These are phyloP conservation scores for Termitomyces sp. DNA, from an alignment of 768 basidiomycete genomes.

Conservation along the genomic window DNA sequence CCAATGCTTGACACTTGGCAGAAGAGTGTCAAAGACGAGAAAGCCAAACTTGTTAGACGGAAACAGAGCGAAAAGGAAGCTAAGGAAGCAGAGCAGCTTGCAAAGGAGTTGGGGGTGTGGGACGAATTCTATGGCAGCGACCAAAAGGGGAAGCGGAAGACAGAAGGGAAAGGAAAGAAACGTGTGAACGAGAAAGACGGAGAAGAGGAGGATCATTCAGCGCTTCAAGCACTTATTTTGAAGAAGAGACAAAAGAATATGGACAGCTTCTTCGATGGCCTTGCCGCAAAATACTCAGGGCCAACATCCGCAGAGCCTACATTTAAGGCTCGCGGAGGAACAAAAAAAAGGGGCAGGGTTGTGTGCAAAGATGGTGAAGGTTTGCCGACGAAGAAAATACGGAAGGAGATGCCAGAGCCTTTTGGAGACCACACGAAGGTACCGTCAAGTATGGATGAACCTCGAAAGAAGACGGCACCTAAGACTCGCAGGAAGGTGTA, in stretches of 20 bases:
- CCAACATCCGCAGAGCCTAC: constrained; percentile 42
- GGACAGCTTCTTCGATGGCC: constrained; percentile 66
- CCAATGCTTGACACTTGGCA: constrained; percentile 57
- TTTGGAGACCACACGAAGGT: constrained; percentile 39
- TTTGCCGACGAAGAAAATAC: constrained; percentile 47
- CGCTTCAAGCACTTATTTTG: constrained; percentile 75
- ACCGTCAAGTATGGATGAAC: constrained; percentile 14
- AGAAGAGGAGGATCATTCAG: constrained; percentile 58
- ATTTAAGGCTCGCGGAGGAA: constrained; percentile 41
- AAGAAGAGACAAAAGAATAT: constrained; percentile 64
- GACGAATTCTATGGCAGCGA: constrained; percentile 87
- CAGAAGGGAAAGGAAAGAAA: constrained; percentile 46
- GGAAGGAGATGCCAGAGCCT: constrained; percentile 27
- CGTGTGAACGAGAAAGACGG: constrained; percentile 23
- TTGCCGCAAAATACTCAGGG: constrained; percentile 70
- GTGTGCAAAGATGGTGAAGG: constrained; percentile 33
- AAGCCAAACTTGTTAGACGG: constrained; percentile 65
- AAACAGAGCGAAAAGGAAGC: constrained; percentile 78
- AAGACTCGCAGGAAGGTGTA: constrained; percentile 25
- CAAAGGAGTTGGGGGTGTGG: constrained; percentile 89
- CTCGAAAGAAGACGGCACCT: constrained; percentile 21
- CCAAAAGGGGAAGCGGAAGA: constrained; percentile 54
- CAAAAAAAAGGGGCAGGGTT: constrained; percentile 48
- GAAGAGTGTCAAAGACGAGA: constrained; percentile 70
- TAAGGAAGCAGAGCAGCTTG: constrained; percentile 74